Evolutionary conservation across 202 grass and related monocot species (phyloP).

Genomic region (Musa balbisiana): DNA sequence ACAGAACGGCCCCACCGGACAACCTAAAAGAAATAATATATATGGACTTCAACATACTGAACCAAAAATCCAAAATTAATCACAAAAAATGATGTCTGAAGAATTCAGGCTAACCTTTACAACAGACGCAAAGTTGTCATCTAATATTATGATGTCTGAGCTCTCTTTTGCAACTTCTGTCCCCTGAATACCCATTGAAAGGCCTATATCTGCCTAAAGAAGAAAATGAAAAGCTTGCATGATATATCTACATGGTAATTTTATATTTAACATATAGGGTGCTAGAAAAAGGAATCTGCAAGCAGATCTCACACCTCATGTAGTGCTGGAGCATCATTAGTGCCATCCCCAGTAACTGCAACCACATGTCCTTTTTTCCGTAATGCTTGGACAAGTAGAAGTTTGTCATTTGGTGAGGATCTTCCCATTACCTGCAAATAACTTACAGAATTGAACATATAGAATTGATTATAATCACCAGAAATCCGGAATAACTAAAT

Average conservation of each 20-base stretch:
- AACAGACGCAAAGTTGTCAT: constrained; percentile 92
- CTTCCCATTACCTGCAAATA: constrained; percentile 80
- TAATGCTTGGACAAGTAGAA: constrained; percentile 91
- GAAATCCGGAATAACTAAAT: not conserved
- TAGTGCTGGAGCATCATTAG: constrained; percentile 94
- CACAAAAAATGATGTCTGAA: not conserved
- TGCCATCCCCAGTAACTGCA: constrained; percentile 96
- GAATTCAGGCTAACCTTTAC: constrained; percentile 58
- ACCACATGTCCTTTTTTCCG: constrained; percentile 85
- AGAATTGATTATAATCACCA: not conserved
- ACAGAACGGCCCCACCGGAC: constrained; percentile 95
- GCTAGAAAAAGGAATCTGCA: not conserved
- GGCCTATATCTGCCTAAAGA: constrained; percentile 89
- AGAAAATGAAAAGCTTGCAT: constrained; percentile 27
- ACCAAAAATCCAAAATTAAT: not conserved
- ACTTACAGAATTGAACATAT: constrained; percentile 11
- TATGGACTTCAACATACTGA: not conserved
- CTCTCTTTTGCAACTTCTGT: constrained; percentile 99
- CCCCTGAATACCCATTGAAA: constrained; percentile 89
- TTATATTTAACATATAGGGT: not conserved
- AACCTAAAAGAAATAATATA: constrained; percentile 44
- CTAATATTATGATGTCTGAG: constrained; percentile 95
- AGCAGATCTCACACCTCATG: constrained; percentile 50
- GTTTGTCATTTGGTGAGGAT: constrained; percentile 95
- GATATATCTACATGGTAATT: not conserved